A percentile compares a stretch with the other conserved stretches of the same genome.
These are phyloP conservation scores for Wickerhamiella infanticola DNA, from an alignment of 1,139 yeast genomes.

Conservation along the genomic window DNA sequence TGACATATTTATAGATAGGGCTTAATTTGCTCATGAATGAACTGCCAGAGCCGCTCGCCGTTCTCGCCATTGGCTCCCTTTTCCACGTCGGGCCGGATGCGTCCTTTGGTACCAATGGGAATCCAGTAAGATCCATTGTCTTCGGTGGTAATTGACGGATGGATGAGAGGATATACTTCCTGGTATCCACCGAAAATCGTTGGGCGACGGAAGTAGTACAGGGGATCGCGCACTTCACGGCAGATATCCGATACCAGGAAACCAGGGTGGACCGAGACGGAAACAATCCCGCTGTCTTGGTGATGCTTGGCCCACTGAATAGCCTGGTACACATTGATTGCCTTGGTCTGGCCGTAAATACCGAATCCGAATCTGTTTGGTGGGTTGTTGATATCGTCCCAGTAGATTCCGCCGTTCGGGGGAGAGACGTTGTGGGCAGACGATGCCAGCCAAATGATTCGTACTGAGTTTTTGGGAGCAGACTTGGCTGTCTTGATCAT, in stretches of 20 bases:
- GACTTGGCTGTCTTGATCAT: conserved; percentile 27
- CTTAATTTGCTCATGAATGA: background rate
- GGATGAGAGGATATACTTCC: conserved; percentile 29
- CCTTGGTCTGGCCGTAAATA: conserved; percentile 20
- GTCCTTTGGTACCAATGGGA: conserved; percentile 17
- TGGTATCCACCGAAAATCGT: conserved; percentile 29
- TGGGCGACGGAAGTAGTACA: conserved; percentile 10
- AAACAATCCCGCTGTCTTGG: conserved; percentile 24
- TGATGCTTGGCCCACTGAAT: conserved; percentile 29
- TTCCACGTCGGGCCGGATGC: conserved; percentile 15
- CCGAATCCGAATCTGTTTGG: conserved; percentile 11
- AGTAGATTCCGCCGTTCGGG: conserved; percentile 17
- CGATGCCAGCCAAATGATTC: conserved; percentile 53
- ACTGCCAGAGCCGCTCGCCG: conserved; percentile 13
- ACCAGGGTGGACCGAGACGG: conserved; percentile 36
- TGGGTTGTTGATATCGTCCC: conserved; percentile 14
- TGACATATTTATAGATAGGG: conserved; percentile 1
- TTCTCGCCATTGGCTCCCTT: conserved; percentile 13
- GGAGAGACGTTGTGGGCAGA: conserved; percentile 36
- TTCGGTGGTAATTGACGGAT: conserved; percentile 23
- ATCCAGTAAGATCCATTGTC: conserved; percentile 24
- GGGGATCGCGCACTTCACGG: conserved; percentile 17
- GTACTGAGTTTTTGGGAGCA: conserved; percentile 26
- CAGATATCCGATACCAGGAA: conserved; percentile 27
- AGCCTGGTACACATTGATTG: conserved; percentile 26